Percentiles rank a stretch among this genome's conserved stretches.
Conservation (phyloP, 1,139 yeast species). For the Eremothecium sinecaudum region DNA sequence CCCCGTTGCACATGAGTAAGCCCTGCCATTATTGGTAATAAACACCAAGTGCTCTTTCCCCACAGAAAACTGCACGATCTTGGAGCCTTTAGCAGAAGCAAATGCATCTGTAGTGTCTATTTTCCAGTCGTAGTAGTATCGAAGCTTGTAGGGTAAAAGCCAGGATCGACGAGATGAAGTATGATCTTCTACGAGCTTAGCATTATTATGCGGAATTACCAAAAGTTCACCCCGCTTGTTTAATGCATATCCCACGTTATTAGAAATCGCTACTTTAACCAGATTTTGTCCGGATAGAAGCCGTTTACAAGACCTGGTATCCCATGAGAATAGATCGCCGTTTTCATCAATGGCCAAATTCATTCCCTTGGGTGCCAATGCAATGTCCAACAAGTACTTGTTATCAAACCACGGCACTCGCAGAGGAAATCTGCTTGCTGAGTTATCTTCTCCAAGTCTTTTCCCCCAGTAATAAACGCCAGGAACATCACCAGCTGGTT, state of each 20-base stretch:
- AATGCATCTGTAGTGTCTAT: conserved; percentile 18
- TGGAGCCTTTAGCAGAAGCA: conserved; percentile 35
- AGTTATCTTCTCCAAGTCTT: conserved; percentile 32
- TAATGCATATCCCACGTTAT: conserved; percentile 50
- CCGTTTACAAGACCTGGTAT: conserved; percentile 24
- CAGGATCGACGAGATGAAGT: conserved; percentile 15
- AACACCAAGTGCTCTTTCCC: conserved; percentile 65
- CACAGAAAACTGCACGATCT: conserved; percentile 41
- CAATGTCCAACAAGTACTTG: conserved; percentile 49
- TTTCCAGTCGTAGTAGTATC: conserved; percentile 19
- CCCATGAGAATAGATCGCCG: conserved; percentile 75
- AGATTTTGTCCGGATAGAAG: conserved; percentile 38
- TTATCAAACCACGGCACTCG: conserved; percentile 59
- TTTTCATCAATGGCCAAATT: conserved; percentile 50
- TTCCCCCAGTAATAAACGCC: conserved; percentile 50
- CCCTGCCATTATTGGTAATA: conserved; percentile 51
- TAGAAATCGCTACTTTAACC: conserved; percentile 41
- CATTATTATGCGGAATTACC: conserved; percentile 37
- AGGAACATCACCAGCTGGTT: conserved; percentile 34
- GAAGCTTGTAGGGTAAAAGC: conserved; percentile 21
- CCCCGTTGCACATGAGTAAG: conserved; percentile 56
- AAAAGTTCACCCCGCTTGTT: conserved; percentile 44
- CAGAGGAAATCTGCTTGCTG: conserved; percentile 41
- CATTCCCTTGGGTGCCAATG: conserved; percentile 43
- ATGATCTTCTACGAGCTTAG: conserved; percentile 11